Evolutionary conservation across 257 asterid genomes (phyloP), one percentile per base, ranked within the genome.

Genomic region (Craterostigma plantagineum): DNA sequence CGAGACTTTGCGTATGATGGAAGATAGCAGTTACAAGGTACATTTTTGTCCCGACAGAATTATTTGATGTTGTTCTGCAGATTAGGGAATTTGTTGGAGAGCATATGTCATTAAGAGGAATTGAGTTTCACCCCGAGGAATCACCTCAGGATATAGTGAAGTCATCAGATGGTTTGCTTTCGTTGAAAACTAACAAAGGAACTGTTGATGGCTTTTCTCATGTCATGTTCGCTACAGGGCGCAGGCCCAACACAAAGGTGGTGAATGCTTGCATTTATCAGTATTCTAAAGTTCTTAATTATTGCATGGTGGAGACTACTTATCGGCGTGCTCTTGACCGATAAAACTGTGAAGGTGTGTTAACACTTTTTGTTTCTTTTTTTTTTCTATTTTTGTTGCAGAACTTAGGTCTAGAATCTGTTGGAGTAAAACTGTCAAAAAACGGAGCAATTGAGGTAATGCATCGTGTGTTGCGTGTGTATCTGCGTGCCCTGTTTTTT

Each of bases 151-250:
- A 83, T 44, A 77, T 87, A 61, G 18, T 57, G 49, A 83, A 82
- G 69, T 73, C 78, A 47, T 63, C 93, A 16, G 91, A 87, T 64
- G 93, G 92, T 41, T 63, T 78, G 30, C 63, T 82, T 30, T 75
- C 93, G 13, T 16, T 87, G 72, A 82, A 79, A 65, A 87, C 98
- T 35, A 87, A 64, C 73, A 76, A 67, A 69, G 98, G 84, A 57
- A 82, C 81, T 35, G 17, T 77, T 54, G 95, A 66, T 54, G 95
- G 92, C 34, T 83, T 83, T 59, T 72, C 95, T 49, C 98, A 79
- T 65, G 60, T 87, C 66, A 87, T 87, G 98, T 79, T 74, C 66
- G 95, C 98, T 34, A 87, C 98, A 8, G 98, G 98, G 43, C 77
- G 95, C 42, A 60, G 48, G 46, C 92, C 95, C 42, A 87, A 82